Evolutionary conservation across 805 yeast genomes (phyloP), one percentile per base, ranked within the genome.

Genomic region (Alloascoidea africana): DNA sequence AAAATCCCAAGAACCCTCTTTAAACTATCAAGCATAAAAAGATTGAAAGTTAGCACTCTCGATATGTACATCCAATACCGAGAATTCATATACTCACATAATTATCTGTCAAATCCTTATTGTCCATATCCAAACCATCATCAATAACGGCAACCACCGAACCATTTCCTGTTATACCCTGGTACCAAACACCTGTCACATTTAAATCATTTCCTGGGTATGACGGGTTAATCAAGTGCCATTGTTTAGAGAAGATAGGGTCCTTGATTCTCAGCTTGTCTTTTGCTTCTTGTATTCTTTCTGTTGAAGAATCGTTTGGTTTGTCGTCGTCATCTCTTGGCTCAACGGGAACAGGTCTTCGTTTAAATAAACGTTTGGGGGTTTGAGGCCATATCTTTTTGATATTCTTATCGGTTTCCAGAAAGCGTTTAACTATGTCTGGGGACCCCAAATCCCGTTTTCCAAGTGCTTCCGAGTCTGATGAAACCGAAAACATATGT

Each of bases 1-100:
- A 56, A 72, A 91, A 59, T 91, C 98, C 83, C 89, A 91, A 4
- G 96, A 85, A 2, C 97, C 98, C 44, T 72, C 74, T 23, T 23
- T 23, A n/a, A 8, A 23, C 30, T 23, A 23, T 11, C 63, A 58
- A 49, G 68, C 71, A 54, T n/a, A n/a, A n/a, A 23, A 23, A 23
- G 8, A 23, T 8, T 8, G 30, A 23, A 8, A n/a, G 30, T 23
- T 23, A 23, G 30, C n/a, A 2, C 51, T n/a, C n/a, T n/a, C n/a
- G n/a, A n/a, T n/a, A 50, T 56, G 42, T 56, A 18, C 14, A 17
- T 2, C 13, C 16, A 15, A 3, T 23, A 16, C 5, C 8, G n/a
- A 1, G 6, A n/a, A 4, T 19, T 16, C 8, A n/a, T n/a, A 36
- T 5, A 8, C 14, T 2, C 5, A 15, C 17, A 23, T 79, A 91